Evolutionary conservation across 2,329 filamentous ascomycete genomes (phyloP).

Genomic region (Hirsutella minnesotensis): DNA sequence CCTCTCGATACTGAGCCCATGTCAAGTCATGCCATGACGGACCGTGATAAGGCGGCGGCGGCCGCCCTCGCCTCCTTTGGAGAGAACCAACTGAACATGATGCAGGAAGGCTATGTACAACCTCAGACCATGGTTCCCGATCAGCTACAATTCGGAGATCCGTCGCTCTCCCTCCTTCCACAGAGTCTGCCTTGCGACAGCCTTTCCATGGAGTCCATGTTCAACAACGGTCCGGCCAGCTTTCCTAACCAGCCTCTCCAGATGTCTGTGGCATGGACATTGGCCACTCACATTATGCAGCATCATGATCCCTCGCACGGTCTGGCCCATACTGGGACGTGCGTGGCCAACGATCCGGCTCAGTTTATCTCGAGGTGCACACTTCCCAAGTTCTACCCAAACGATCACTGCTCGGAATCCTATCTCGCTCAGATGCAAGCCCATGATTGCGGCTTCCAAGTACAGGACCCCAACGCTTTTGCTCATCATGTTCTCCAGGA

Average conservation of each 20-base stretch:
- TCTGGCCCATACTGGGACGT: constrained; percentile 11
- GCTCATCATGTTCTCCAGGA: constrained; percentile 18
- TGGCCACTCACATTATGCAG: constrained; percentile 17
- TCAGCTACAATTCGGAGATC: constrained; percentile 2
- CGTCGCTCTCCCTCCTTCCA: constrained; percentile 5
- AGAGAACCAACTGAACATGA: constrained; percentile 5
- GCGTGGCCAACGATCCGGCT: constrained; percentile 15
- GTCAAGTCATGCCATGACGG: constrained; percentile 6
- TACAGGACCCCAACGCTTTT: constrained; percentile 14
- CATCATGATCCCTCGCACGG: constrained; percentile 15
- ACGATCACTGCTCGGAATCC: constrained; percentile 6
- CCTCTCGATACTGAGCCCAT: background rate
- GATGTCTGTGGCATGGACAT: constrained; percentile 11
- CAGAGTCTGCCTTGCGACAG: constrained; percentile 10
- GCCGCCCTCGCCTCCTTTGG: constrained; percentile 19
- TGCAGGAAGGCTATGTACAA: constrained; percentile 6
- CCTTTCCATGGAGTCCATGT: constrained; percentile 10
- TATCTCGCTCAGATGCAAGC: constrained; percentile 8
- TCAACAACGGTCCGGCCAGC: constrained; percentile 2
- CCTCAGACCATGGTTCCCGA: constrained; percentile 3
- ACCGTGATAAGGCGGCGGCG: constrained; percentile 15
- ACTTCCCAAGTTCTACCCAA: constrained; percentile 11
- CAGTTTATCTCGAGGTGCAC: constrained; percentile 14
- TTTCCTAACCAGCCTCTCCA: constrained; percentile 8
- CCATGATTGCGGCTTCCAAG: constrained; percentile 15